Percentiles rank a stretch among this genome's conserved stretches.
Conservation (phyloP, 148 eudicot genomes). For the Rhododendron simsii region DNA sequence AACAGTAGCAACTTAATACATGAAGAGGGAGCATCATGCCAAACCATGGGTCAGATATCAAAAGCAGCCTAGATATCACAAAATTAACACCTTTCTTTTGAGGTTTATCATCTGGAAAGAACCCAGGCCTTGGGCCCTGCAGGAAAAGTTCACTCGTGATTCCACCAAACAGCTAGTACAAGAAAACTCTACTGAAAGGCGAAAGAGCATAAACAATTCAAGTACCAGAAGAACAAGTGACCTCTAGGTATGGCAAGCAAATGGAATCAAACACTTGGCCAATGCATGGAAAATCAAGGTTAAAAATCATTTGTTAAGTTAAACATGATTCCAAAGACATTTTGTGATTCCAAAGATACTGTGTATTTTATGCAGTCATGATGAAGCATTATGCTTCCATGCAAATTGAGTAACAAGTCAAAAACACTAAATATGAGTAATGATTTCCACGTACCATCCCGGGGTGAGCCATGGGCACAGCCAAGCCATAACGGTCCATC, state of each 20-base stretch:
- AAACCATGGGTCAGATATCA: not conserved
- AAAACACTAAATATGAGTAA: not conserved
- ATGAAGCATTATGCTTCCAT: not conserved
- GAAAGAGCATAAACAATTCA: not conserved
- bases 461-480: conserved; percentile 63
- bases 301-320: not conserved
- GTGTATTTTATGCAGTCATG: not conserved
- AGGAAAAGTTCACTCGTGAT: not conserved
- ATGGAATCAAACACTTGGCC: not conserved
- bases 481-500: conserved; percentile 85
- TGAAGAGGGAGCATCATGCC: not conserved
- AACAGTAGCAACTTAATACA: not conserved
- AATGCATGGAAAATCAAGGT: not conserved
- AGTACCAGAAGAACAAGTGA: not conserved
- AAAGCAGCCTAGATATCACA: conserved; percentile 6
- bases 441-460: conserved; percentile 52
- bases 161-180: not conserved
- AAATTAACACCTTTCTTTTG: conserved; percentile 51
- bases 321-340: not conserved
- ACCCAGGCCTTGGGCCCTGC: conserved; percentile 84
- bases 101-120: conserved; percentile 55
- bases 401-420: not conserved
- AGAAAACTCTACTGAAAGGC: not conserved
- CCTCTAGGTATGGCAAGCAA: not conserved
- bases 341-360: not conserved